These are phyloP conservation scores for Boletus tomentosulus DNA, from an alignment of 768 basidiomycete genomes.

Conservation along the genomic window DNA sequence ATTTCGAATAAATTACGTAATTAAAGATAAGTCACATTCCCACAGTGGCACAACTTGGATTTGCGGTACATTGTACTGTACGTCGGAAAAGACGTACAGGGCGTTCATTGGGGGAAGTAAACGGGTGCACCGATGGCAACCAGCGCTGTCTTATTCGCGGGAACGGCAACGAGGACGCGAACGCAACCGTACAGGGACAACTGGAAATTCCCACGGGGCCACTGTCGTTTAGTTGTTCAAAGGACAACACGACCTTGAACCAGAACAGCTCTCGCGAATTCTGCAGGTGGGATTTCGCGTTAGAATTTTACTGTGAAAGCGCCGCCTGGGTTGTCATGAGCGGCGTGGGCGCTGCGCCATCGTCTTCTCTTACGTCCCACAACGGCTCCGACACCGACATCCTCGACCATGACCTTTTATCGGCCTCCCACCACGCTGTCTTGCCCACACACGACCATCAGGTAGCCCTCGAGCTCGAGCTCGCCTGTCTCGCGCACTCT, in stretches of 20 bases:
- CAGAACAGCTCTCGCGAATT: constrained; percentile 17
- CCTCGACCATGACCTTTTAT: constrained; percentile 31
- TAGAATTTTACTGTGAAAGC: constrained; percentile 18
- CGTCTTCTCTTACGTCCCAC: constrained; percentile 28
- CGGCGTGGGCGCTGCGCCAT: constrained; percentile 37
- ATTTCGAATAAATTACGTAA: constrained; percentile 23
- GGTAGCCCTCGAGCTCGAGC: constrained; percentile 26
- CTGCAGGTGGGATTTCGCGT: constrained; percentile 18
- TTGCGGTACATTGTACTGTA: neutral
- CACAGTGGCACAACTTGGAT: neutral
- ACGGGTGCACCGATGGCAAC: neutral
- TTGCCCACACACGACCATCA: constrained; percentile 31
- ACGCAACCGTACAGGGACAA: constrained; percentile 9
- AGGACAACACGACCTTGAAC: constrained; percentile 19
- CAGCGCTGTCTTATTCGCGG: neutral
- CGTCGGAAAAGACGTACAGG: neutral
- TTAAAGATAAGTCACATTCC: constrained; percentile 6
- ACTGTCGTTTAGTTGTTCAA: constrained; percentile 18
- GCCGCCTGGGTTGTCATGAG: constrained; percentile 36
- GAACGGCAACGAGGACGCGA: constrained; percentile 1
- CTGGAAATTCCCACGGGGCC: constrained; percentile 17
- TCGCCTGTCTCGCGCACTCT: constrained; percentile 26
- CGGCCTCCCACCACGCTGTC: constrained; percentile 26
- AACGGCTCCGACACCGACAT: constrained; percentile 30
- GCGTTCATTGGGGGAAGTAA: neutral